Percentiles rank a stretch among this genome's conserved stretches.
Evolutionary conservation across 768 basidiomycete genomes (phyloP).

Genomic region (Lenzites betulinus): DNA sequence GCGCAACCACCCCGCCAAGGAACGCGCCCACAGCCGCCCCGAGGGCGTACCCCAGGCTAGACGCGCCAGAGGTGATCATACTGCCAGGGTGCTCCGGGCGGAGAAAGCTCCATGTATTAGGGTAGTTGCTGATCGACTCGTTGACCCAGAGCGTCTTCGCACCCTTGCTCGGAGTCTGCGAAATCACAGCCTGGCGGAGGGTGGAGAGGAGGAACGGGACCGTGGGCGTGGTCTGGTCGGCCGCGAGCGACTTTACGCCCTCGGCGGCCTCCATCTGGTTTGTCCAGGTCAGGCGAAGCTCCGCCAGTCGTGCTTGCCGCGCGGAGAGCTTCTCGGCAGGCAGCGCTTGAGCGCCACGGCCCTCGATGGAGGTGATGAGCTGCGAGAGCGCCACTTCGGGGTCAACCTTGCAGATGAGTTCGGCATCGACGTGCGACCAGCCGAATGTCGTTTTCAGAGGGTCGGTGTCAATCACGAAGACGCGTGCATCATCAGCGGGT

Average conservation of each 20-base stretch:
- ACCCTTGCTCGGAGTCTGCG: slow-evolving; percentile 41
- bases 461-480: slow-evolving; percentile 66
- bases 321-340: neutral
- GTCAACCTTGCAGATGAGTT: slow-evolving; percentile 61
- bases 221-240: slow-evolving; percentile 13
- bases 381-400: slow-evolving; percentile 52
- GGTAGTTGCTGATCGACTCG: slow-evolving; percentile 64
- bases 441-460: slow-evolving; percentile 56
- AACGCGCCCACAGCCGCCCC: slow-evolving; percentile 64
- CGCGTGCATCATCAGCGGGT: slow-evolving; percentile 45
- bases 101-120: slow-evolving; percentile 58
- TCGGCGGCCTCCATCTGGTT: slow-evolving; percentile 25
- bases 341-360: neutral
- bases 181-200: slow-evolving; percentile 45
- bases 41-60: slow-evolving; percentile 68
- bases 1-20: slow-evolving; percentile 42
- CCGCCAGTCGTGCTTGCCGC: slow-evolving; percentile 8
- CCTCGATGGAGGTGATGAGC: slow-evolving; percentile 42
- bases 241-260: neutral
- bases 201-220: slow-evolving; percentile 42
- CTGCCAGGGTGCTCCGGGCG: slow-evolving; percentile 52
- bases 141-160: slow-evolving; percentile 52
- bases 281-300: slow-evolving; percentile 24
- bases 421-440: slow-evolving; percentile 55
- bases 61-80: slow-evolving; percentile 59